Evolutionary conservation across 2,329 filamentous ascomycete genomes (phyloP).

Genomic region (Teratosphaeria epicoccoides): DNA sequence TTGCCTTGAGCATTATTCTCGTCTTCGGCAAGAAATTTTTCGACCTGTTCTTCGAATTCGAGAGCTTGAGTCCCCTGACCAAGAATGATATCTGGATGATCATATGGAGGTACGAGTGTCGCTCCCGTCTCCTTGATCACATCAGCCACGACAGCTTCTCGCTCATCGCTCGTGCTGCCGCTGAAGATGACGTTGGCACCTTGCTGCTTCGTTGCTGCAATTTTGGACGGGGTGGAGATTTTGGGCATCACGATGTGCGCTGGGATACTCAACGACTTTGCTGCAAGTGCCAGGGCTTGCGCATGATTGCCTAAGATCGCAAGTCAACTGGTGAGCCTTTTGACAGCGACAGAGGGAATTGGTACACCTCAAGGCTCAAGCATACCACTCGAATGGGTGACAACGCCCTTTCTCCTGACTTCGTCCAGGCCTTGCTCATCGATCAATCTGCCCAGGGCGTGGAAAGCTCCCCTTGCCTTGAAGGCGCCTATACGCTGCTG

Average conservation of each 20-base stretch:
- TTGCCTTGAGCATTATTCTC: constrained; percentile 17
- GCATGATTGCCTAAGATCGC: constrained; percentile 72
- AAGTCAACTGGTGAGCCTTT: background rate
- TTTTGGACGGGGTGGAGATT: constrained; percentile 75
- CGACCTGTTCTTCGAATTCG: constrained; percentile 68
- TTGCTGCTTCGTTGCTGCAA: constrained; percentile 69
- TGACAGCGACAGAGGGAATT: background rate
- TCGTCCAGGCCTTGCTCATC: constrained; percentile 50
- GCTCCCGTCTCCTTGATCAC: constrained; percentile 65
- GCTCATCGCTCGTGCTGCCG: constrained; percentile 68
- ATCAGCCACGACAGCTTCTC: constrained; percentile 63
- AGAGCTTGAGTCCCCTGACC: constrained; percentile 85
- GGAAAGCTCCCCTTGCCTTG: constrained; percentile 83
- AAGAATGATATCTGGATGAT: constrained; percentile 82
- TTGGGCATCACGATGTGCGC: constrained; percentile 86
- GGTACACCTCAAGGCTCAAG: constrained; percentile 4
- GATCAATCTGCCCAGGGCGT: constrained; percentile 64
- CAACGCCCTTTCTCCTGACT: constrained; percentile 55
- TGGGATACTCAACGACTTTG: constrained; percentile 59
- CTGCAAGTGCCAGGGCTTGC: constrained; percentile 80
- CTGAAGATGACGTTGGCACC: constrained; percentile 71
- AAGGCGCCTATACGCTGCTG: constrained; percentile 84
- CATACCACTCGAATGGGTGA: constrained; percentile 79
- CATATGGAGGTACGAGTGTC: constrained; percentile 76
- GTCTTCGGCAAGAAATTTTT: constrained; percentile 38